Conservation (phyloP, 2,329 filamentous ascomycete genomes). For the Monosporascus sp. region DNA sequence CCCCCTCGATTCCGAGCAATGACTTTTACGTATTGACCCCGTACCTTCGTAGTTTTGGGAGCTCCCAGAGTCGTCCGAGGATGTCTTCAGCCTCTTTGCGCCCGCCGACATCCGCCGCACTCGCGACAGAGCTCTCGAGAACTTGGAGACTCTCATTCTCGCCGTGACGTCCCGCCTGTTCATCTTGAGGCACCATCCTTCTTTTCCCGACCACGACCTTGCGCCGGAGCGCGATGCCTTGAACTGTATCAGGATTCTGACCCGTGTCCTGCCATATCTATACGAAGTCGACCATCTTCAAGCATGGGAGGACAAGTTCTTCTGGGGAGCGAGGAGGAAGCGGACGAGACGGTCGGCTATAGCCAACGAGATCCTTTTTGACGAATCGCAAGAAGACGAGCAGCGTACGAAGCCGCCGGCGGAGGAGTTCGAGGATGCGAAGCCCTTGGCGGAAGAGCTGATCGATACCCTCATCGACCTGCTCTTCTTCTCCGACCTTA, state of each 20-base stretch:
- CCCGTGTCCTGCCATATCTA: conserved; percentile 80
- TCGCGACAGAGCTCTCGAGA: conserved; percentile 76
- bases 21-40: conserved; percentile 7
- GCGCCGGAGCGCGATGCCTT: conserved; percentile 80
- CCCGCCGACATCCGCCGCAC: conserved; percentile 82
- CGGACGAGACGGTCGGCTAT: conserved; percentile 60
- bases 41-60: conserved; percentile 74
- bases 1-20: conserved; percentile 1
- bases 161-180: conserved; percentile 79
- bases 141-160: conserved; percentile 82
- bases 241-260: conserved; percentile 90
- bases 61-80: conserved; percentile 88
- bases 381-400: conserved; percentile 59
- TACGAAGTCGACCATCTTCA: conserved; percentile 83
- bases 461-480: conserved; percentile 86
- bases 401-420: conserved; percentile 38
- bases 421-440: conserved; percentile 72
- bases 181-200: conserved; percentile 78
- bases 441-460: conserved; percentile 85
- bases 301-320: conserved; percentile 87
- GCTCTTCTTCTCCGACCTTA: conserved; percentile 87
- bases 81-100: conserved; percentile 94
- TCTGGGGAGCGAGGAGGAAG: conserved; percentile 75
- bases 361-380: conserved; percentile 75
- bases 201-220: conserved; percentile 80